Percentiles rank a stretch among this genome's conserved stretches.
These are phyloP conservation scores for Agapanthus africanus DNA, from an alignment of 106 monocot species.

Conservation along the genomic window DNA sequence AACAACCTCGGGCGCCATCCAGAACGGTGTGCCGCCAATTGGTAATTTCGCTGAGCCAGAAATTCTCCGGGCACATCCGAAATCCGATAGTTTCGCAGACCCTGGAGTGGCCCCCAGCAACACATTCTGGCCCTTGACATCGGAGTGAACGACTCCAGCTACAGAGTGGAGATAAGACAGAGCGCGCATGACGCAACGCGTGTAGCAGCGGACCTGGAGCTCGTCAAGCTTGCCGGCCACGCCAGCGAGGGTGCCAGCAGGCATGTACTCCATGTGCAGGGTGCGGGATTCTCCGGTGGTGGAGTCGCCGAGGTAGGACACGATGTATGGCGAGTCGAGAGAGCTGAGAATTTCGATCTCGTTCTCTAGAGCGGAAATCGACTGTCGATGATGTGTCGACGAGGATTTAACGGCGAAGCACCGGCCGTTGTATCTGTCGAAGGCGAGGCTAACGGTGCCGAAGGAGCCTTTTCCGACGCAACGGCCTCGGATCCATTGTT, in stretches of 20 bases:
- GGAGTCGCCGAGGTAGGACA: constrained; percentile 32
- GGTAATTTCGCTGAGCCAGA: background rate
- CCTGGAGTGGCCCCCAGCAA: background rate
- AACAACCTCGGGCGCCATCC: constrained; percentile 91
- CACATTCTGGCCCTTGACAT: constrained; percentile 15
- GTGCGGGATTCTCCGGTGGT: constrained; percentile 13
- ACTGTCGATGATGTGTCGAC: background rate
- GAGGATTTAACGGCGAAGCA: constrained; percentile 50
- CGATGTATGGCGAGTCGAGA: constrained; percentile 19
- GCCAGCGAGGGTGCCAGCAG: constrained; percentile 27
- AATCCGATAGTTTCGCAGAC: constrained; percentile 36
- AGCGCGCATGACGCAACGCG: constrained; percentile 3
- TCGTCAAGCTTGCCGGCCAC: constrained; percentile 17
- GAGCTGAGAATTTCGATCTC: constrained; percentile 23
- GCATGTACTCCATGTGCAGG: constrained; percentile 32
- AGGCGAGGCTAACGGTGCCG: constrained; percentile 49
- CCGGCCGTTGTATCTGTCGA: constrained; percentile 10
- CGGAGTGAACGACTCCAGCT: constrained; percentile 9
- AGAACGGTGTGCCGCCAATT: constrained; percentile 56
- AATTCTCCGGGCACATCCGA: constrained; percentile 33
- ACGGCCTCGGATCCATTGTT: constrained; percentile 7
- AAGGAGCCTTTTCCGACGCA: constrained; percentile 53
- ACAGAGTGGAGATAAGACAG: constrained; percentile 3
- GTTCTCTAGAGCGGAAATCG: constrained; percentile 21
- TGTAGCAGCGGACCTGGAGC: constrained; percentile 5